Evolutionary conservation across 2,329 filamentous ascomycete genomes (phyloP).

Genomic region (Phaeophleospora eucalypticola): DNA sequence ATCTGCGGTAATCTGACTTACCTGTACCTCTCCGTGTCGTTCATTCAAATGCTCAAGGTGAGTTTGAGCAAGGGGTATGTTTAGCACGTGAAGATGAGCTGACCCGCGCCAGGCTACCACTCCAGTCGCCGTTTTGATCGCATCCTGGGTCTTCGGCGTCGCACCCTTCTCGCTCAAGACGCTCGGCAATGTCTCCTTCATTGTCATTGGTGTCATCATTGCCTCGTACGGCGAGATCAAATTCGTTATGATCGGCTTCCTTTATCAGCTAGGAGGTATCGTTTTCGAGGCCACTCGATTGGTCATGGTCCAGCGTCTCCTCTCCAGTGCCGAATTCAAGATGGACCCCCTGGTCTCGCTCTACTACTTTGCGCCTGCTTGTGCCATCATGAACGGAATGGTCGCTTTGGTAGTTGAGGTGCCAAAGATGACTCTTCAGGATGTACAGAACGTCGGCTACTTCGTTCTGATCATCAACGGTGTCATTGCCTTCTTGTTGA

Average conservation of each 20-base stretch:
- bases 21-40: slow-evolving; percentile 89
- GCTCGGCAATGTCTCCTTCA: slow-evolving; percentile 88
- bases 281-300: slow-evolving; percentile 77
- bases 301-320: slow-evolving; percentile 77
- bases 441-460: slow-evolving; percentile 70
- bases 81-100: slow-evolving; percentile 6
- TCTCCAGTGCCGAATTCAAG: slow-evolving; percentile 81
- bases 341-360: slow-evolving; percentile 87
- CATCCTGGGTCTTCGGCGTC: slow-evolving; percentile 83
- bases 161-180: slow-evolving; percentile 79
- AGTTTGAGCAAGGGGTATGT: neutral
- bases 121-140: slow-evolving; percentile 85
- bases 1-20: slow-evolving; percentile 97
- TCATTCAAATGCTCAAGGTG: slow-evolving; percentile 99
- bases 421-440: slow-evolving; percentile 62
- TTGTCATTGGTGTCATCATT: slow-evolving; percentile 90
- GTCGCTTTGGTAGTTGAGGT: slow-evolving; percentile 72
- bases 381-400: slow-evolving; percentile 73
- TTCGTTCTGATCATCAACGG: slow-evolving; percentile 72
- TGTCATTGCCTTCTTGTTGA: slow-evolving; percentile 72
- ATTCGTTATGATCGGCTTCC: slow-evolving; percentile 75
- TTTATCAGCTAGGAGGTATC: slow-evolving; percentile 75
- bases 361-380: slow-evolving; percentile 85
- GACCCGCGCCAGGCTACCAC: slow-evolving; percentile 68
- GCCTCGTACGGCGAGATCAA: slow-evolving; percentile 94